Conservation (phyloP, 306 rosid species). For the Carpinus fangiana region DNA sequence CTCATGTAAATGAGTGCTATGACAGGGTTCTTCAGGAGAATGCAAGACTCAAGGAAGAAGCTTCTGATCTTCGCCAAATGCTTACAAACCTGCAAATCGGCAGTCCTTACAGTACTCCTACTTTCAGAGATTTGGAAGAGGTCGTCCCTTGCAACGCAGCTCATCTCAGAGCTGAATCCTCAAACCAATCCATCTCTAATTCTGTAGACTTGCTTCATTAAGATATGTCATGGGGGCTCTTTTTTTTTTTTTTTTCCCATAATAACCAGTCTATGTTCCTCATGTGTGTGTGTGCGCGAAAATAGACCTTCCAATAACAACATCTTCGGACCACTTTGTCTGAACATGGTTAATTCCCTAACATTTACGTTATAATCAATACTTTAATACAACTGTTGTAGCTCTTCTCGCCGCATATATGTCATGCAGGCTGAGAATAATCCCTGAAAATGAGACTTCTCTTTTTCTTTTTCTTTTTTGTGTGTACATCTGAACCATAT, state of each 20-base stretch:
- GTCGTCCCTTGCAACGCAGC: slow-evolving; percentile 49
- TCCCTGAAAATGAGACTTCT: slow-evolving; percentile 36
- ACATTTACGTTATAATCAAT: slow-evolving; percentile 20
- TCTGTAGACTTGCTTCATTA: slow-evolving; percentile 44
- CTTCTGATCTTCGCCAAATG: slow-evolving; percentile 66
- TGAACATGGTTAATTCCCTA: slow-evolving; percentile 12
- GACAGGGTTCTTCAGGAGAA: slow-evolving; percentile 62
- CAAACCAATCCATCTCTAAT: slow-evolving; percentile 44
- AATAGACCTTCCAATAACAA: slow-evolving; percentile 38
- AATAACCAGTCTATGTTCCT: slow-evolving; percentile 22
- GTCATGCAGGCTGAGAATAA: slow-evolving; percentile 30
- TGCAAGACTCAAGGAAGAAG: slow-evolving; percentile 59
- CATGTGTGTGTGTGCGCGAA: slow-evolving; percentile 22
- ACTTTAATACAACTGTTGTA: slow-evolving; percentile 23
- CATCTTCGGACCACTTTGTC: slow-evolving; percentile 29
- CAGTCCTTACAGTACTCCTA: slow-evolving; percentile 33
- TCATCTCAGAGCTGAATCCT: slow-evolving; percentile 47
- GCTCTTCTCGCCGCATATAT: slow-evolving; percentile 62
- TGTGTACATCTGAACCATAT: slow-evolving; percentile 27
- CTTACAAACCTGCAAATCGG: slow-evolving; percentile 47
- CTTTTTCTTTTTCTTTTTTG: not conserved
- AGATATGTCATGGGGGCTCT: slow-evolving; percentile 23
- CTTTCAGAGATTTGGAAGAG: slow-evolving; percentile 50
- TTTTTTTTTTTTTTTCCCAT: slow-evolving; percentile 21
- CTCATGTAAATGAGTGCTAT: slow-evolving; percentile 53